Conservation (phyloP, 495 filamentous ascomycete genomes). For the Penicillium herquei region DNA sequence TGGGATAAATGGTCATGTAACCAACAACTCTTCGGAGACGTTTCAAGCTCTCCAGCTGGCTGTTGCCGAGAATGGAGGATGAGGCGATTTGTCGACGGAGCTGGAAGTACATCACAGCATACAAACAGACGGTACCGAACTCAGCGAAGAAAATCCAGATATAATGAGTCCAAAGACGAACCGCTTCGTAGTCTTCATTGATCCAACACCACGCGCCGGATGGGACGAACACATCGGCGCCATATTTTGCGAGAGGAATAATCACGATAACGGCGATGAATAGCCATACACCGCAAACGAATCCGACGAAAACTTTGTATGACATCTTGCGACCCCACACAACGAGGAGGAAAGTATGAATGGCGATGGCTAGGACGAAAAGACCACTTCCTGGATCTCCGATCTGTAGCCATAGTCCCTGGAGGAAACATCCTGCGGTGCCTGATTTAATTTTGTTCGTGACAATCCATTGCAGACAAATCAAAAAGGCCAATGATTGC, state of each 20-base stretch:
- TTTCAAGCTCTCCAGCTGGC: slow-evolving; percentile 37
- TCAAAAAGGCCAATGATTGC: slow-evolving; percentile 64
- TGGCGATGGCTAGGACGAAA: slow-evolving; percentile 67
- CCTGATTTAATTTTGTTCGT: slow-evolving; percentile 55
- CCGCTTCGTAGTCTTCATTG: slow-evolving; percentile 53
- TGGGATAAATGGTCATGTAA: slow-evolving; percentile 73
- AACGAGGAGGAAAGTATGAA: slow-evolving; percentile 67
- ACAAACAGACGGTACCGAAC: slow-evolving; percentile 61
- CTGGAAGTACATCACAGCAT: slow-evolving; percentile 61
- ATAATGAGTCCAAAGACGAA: slow-evolving; percentile 73
- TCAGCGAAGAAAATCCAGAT: slow-evolving; percentile 76
- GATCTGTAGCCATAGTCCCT: slow-evolving; percentile 69
- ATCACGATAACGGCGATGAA: slow-evolving; percentile 59
- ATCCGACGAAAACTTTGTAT: slow-evolving; percentile 49
- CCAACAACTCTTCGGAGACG: slow-evolving; percentile 52
- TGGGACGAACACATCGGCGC: slow-evolving; percentile 58
- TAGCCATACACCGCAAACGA: slow-evolving; percentile 54
- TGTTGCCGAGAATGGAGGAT: slow-evolving; percentile 38
- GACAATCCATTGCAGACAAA: slow-evolving; percentile 61
- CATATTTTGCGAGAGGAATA: slow-evolving; percentile 52
- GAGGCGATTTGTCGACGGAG: slow-evolving; percentile 49
- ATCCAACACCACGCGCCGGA: slow-evolving; percentile 76
- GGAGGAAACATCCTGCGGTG: slow-evolving; percentile 60
- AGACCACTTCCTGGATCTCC: slow-evolving; percentile 69
- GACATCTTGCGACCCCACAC: slow-evolving; percentile 57